A percentile compares a stretch with the other conserved stretches of the same genome.
Evolutionary conservation across 2,329 filamentous ascomycete species (phyloP).

Genomic region (Fusarium odoratissimum): DNA sequence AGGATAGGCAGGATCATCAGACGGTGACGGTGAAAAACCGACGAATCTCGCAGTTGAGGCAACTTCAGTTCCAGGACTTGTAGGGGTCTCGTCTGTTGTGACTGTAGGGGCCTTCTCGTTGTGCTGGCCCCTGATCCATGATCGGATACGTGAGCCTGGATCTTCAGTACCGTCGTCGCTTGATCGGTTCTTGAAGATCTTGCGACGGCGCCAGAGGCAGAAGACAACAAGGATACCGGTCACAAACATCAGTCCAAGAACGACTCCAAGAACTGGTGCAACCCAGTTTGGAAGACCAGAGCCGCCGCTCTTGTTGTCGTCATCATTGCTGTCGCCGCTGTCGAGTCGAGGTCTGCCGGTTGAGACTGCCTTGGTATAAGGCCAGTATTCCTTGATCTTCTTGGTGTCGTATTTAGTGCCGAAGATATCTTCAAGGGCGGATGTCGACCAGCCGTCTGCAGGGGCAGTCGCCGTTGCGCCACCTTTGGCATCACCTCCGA

Average conservation of each 20-base stretch:
- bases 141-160: slow-evolving; percentile 59
- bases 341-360: slow-evolving; percentile 35
- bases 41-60: slow-evolving; percentile 37
- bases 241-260: slow-evolving; percentile 68
- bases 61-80: slow-evolving; percentile 55
- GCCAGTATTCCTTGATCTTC: slow-evolving; percentile 70
- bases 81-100: slow-evolving; percentile 57
- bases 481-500: slow-evolving; percentile 75
- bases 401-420: slow-evolving; percentile 63
- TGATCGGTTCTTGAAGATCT: slow-evolving; percentile 52
- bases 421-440: slow-evolving; percentile 65
- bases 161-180: slow-evolving; percentile 59
- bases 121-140: slow-evolving; percentile 63
- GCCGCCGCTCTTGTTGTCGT: slow-evolving; percentile 42
- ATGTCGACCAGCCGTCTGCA: slow-evolving; percentile 65
- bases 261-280: slow-evolving; percentile 70
- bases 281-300: slow-evolving; percentile 66
- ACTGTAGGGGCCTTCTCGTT: slow-evolving; percentile 58
- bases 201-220: slow-evolving; percentile 64
- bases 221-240: slow-evolving; percentile 62
- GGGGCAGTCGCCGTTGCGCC: slow-evolving; percentile 77
- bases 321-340: slow-evolving; percentile 17
- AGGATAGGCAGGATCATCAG: slow-evolving; percentile 21
- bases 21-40: slow-evolving; percentile 25
- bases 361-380: slow-evolving; percentile 59